Base-by-base conservation (phyloP, 1,284 basidiomycete species). In the Cystobasidium pallidum region DNA sequence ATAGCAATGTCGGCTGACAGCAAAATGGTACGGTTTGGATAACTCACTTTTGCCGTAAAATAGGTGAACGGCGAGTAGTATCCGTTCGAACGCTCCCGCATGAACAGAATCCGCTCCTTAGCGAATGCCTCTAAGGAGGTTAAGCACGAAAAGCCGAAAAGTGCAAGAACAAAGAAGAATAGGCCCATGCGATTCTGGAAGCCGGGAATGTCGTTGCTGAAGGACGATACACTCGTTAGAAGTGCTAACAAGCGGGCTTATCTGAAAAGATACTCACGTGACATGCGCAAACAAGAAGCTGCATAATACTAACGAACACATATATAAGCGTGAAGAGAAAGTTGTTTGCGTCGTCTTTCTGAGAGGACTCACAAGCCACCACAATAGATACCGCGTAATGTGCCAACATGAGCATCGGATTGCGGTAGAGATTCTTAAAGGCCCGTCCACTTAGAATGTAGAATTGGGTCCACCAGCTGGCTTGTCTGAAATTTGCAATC, bases 41-140 rank as follows among this genome's bases (percentile, higher is more conserved):
- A 39, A 62, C 39, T 64, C 74, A 86, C 89, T 85, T 97, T 98
- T 73, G 93, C 92, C 0, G 91, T 84, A 82, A 99, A 98, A 84
- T 98, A 99, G 2, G 93, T 94, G 78, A 93, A 88, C 0, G 95
- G 90, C 0, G 91, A 90, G 80, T 99, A 98, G 81, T 99, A 99
- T 3, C 94, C 94, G 77, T 99, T 99, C 0, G 94, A 88, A 75
- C 94, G 86, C 82, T 99, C 95, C 26, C 95, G 87, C 86, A 97
- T 96, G 83, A 97, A 99, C 51, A 98, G 82, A 74, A 97, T 89
- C 21, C 95, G 86, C 80, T 99, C 95, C 78, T 91, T 92, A 3
- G 94, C 91, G 80, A 98, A 98, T 58, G 96, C 82, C 7, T 91
- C 91, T 65, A 98, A 82, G 73, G 93, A 95, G 2, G 93, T 94